A percentile compares a stretch with the other conserved stretches of the same genome.
Evolutionary conservation across 768 basidiomycete genomes (phyloP).

Genomic region (Hortiboletus campestris): DNA sequence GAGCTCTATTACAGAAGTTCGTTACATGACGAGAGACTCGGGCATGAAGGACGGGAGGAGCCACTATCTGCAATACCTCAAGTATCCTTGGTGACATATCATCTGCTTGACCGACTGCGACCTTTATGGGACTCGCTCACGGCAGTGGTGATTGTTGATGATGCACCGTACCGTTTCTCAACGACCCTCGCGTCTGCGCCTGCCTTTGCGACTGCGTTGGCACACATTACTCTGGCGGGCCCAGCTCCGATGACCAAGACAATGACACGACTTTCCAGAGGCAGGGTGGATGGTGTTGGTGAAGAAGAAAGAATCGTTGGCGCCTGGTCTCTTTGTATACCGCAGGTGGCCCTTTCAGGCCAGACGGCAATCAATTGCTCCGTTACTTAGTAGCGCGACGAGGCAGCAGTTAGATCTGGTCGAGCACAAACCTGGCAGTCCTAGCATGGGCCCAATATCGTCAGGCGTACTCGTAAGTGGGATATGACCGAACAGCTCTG

Average conservation of each 20-base stretch:
- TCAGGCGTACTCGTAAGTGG: too few relatives aligned
- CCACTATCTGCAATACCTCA: conserved; percentile 49
- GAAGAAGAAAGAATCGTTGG: too few relatives aligned
- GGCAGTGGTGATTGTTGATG: not conserved
- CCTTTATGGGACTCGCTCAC: conserved; percentile 35
- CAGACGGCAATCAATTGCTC: too few relatives aligned
- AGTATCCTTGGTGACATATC: conserved; percentile 57
- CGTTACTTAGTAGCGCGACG: too few relatives aligned
- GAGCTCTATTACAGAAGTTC: conserved; percentile 53
- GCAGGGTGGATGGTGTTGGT: conserved; percentile 9
- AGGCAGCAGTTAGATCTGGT: too few relatives aligned
- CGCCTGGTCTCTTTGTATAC: too few relatives aligned
- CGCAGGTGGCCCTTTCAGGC: too few relatives aligned
- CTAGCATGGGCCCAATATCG: too few relatives aligned
- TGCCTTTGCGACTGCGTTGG: conserved; percentile 47
- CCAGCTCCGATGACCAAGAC: conserved; percentile 51
- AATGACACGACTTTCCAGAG: conserved; percentile 36
- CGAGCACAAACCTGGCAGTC: too few relatives aligned
- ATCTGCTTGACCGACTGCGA: conserved; percentile 52
- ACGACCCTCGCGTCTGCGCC: conserved; percentile 46
- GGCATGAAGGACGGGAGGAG: not conserved
- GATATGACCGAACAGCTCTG: too few relatives aligned
- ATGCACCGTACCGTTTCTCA: conserved; percentile 42
- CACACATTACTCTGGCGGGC: conserved; percentile 65
- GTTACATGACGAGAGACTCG: not conserved